Conservation (phyloP, 306 rosid species). For the Citrullus amarus region DNA sequence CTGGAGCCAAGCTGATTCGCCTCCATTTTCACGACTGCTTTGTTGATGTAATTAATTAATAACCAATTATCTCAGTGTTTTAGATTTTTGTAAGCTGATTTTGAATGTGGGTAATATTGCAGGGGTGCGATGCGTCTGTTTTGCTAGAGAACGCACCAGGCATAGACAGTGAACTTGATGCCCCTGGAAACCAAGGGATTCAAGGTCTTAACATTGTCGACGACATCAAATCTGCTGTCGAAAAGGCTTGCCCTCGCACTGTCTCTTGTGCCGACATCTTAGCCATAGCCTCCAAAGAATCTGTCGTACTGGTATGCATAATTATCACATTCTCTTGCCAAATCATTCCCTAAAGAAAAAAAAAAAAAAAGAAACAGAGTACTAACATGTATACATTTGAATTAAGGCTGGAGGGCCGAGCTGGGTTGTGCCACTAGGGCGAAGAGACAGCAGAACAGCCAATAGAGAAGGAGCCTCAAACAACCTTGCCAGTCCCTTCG, state of each 20-base stretch:
- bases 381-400: no score
- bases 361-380: no score
- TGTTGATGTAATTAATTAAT: conserved; percentile 7
- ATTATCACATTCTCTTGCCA: no score
- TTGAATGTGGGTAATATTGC: neutral
- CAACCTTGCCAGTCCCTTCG: conserved; percentile 13
- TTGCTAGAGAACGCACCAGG: conserved; percentile 26
- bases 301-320: conserved; percentile 14
- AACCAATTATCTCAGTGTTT: no score
- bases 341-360: no score
- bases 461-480: conserved; percentile 11
- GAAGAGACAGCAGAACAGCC: conserved; percentile 25
- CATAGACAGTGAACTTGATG: conserved; percentile 18
- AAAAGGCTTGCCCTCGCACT: conserved; percentile 32
- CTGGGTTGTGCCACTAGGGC: conserved; percentile 21
- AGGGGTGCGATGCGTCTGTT: conserved; percentile 41
- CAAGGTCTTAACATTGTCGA: conserved; percentile 25
- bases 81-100: no score
- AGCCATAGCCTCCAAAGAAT: conserved; percentile 27
- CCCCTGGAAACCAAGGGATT: neutral
- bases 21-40: conserved; percentile 30
- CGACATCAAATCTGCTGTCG: conserved; percentile 29
- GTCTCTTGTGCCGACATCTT: conserved; percentile 43
- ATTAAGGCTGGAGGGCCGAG: conserved; percentile 20
- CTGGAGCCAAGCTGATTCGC: conserved; percentile 25